Conservation (phyloP, 371 early-diverging fungal species). For the Mucor mucedo region DNA sequence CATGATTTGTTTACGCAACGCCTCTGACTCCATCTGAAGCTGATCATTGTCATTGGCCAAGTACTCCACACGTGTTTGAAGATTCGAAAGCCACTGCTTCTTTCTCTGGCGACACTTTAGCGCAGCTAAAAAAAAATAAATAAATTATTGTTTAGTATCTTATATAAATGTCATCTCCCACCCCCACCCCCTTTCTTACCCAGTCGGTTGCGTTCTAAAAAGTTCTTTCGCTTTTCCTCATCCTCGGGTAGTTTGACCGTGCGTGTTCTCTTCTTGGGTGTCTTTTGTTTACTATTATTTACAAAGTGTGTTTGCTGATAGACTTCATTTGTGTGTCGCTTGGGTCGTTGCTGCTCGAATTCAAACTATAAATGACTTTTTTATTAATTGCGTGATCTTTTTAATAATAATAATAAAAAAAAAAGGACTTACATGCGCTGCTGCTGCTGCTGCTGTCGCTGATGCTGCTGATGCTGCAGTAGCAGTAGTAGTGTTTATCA, state of each 20-base stretch:
- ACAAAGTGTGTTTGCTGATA: background rate
- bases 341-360: background rate
- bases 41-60: conserved; percentile 75
- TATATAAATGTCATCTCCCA: no score
- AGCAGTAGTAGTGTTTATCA: background rate
- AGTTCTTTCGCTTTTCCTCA: conserved; percentile 77
- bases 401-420: no score
- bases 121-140: conserved; percentile 58
- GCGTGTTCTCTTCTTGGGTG: conserved; percentile 11
- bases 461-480: no score
- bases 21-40: conserved; percentile 65
- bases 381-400: no score
- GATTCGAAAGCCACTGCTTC: conserved; percentile 80
- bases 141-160: no score
- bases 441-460: no score
- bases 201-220: conserved; percentile 85
- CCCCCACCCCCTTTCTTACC: conserved; percentile 43
- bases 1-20: conserved; percentile 73
- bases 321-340: background rate
- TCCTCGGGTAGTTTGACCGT: conserved; percentile 28
- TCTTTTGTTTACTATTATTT: background rate
- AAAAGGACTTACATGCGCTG: background rate
- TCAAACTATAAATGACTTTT: background rate
- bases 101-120: conserved; percentile 90
- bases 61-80: conserved; percentile 78